Percentiles rank a stretch among this genome's conserved stretches.
Evolutionary conservation across 2,329 filamentous ascomycete species (phyloP).

Genomic region (Beauveria scarabaeidicola): DNA sequence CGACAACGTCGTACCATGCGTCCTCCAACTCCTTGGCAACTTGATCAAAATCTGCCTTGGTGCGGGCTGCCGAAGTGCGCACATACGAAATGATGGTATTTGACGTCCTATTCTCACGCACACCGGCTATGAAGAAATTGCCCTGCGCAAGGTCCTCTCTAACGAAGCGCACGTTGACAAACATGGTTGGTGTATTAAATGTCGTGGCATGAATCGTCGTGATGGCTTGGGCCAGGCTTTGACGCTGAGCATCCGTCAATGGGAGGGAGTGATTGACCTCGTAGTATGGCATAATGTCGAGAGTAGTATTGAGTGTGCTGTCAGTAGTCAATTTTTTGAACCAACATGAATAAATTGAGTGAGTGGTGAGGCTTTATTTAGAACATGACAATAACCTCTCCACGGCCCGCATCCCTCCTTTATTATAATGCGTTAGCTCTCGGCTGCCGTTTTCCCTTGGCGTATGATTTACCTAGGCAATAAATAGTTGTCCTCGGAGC

Average conservation of each 20-base stretch:
- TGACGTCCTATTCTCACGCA: neutral
- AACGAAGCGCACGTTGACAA: constrained; percentile 3
- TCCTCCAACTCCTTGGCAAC: neutral
- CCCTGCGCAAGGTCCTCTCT: neutral
- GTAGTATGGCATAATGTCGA: constrained; percentile 4
- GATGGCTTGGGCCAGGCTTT: neutral
- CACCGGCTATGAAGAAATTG: neutral
- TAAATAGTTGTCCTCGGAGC: too few species aligned
- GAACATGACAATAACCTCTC: too few species aligned
- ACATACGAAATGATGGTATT: neutral
- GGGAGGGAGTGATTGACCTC: neutral
- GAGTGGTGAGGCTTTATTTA: too few species aligned
- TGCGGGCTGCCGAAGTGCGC: neutral
- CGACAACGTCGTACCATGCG: constrained; percentile 3
- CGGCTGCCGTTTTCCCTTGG: too few species aligned
- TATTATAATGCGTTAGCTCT: too few species aligned
- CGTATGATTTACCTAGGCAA: too few species aligned
- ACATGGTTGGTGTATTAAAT: constrained; percentile 5
- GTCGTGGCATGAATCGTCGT: neutral
- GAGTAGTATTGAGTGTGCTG: too few species aligned
- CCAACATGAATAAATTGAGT: too few species aligned
- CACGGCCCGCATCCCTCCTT: too few species aligned
- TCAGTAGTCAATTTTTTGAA: neutral
- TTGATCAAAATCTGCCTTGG: constrained; percentile 5
- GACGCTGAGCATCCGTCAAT: neutral